phyloP scores from a whole-genome alignment of 78 protist genomes.

The Chrysochromulina tobinii region DNA sequence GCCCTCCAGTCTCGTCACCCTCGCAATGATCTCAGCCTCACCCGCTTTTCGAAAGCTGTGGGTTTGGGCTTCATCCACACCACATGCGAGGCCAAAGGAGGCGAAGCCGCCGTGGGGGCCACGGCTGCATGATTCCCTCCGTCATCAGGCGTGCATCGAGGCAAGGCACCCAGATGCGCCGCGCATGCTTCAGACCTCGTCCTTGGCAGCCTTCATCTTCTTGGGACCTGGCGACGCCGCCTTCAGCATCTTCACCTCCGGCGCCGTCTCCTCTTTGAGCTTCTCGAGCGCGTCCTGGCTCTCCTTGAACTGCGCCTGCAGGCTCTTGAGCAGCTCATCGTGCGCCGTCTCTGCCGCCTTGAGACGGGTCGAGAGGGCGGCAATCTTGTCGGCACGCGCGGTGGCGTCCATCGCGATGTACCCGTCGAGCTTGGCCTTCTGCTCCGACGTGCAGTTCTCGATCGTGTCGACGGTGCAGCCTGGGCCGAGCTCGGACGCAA shows the following conservation, averaged over 20 bases:
- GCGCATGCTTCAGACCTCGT: neutral
- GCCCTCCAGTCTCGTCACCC: too few species aligned
- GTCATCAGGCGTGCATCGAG: too few species aligned
- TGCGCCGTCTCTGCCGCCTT: neutral
- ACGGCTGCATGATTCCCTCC: too few species aligned
- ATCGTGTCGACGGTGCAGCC: neutral
- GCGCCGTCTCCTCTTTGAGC: neutral
- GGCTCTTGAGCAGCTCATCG: neutral
- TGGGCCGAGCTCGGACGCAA: neutral
- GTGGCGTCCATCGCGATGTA: neutral
- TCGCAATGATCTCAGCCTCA: too few species aligned
- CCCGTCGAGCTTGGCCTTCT: neutral
- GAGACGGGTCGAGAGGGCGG: neutral
- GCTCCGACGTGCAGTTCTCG: neutral
- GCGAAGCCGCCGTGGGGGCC: too few species aligned
- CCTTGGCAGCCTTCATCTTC: neutral
- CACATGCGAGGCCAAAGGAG: too few species aligned
- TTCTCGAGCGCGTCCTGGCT: neutral
- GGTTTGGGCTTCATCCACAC: too few species aligned
- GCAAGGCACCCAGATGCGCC: too few species aligned
- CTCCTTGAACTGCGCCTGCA: neutral
- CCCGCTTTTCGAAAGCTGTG: too few species aligned
- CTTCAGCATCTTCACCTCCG: neutral
- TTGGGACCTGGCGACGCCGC: neutral
- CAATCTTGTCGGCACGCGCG: neutral